Evolutionary conservation across 768 basidiomycete genomes (phyloP), one percentile per base, ranked within the genome.

Genomic region (Mycena rosella): DNA sequence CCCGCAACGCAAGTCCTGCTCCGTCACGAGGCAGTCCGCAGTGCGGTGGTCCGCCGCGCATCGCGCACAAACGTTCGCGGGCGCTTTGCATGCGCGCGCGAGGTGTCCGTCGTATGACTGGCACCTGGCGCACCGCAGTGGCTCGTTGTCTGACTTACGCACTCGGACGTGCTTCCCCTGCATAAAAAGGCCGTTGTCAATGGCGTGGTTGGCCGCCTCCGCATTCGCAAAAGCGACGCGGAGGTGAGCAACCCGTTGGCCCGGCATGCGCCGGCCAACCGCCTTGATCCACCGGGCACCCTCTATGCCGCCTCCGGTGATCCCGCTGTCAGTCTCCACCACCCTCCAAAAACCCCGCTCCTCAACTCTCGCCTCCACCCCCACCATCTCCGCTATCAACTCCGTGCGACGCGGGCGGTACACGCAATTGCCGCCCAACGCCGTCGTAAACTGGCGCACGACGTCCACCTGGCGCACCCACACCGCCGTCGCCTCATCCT

Each of bases 161-260:
- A 52, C 49, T 2, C n/a, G 29, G 0, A 29, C 5, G 27, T 15
- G 26, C 4, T 3, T 18, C 7, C 60, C 60, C 27, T 52, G 48
- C 10, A 51, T 2, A 20, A 24, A 63, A 3, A 63, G 2, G 0
- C 61, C 61, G 11, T 55, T 24, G 61, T 63, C 61, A 22, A 63
- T 63, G 44, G 52, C 52, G 13, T 63, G 61, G 45, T 63, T 63
- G 15, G 53, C 61, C 11, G 42, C 53, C 4, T 63, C 61, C 3
- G 30, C 2, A 3, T 0, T 5, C 32, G 34, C 30, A 22, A 73
- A 51, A 0, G 60, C 62, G 1, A 74, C 20, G n/a, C 17, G 40
- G 11, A 42, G 14, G 24, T 63, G 61, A 1, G 61, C 52, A 0
- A 63, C 61, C 8, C 24, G 13, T 44, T 63, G 61, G 1, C 13